phyloP scores from a whole-genome alignment of 2,329 filamentous ascomycete genomes.

The Chrysosporium queenslandicum region DNA sequence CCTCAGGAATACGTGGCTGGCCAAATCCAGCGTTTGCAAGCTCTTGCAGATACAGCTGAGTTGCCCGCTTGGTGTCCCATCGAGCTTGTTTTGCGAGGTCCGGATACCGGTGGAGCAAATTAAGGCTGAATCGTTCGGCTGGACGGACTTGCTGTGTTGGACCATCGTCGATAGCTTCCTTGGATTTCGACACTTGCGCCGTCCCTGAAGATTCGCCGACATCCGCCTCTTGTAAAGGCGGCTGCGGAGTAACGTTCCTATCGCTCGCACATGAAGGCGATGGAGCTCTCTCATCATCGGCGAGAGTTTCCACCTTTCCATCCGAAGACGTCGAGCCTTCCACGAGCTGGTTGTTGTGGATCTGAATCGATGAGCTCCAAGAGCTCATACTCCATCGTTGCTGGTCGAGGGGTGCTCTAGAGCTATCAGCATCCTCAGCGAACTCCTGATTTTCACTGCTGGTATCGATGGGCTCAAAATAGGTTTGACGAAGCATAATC shows the following conservation, averaged over 20 bases:
- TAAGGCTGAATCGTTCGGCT: constrained; percentile 13
- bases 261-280: constrained; percentile 2
- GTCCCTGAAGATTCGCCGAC: neutral
- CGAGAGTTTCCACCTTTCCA: constrained; percentile 1
- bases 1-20: constrained; percentile 17
- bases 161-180: neutral
- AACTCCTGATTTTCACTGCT: constrained; percentile 26
- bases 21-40: constrained; percentile 30
- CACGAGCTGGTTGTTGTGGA: constrained; percentile 21
- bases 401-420: constrained; percentile 14
- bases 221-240: neutral
- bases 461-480: constrained; percentile 28
- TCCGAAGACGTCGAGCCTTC: neutral
- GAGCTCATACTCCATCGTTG: constrained; percentile 38
- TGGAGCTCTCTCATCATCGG: constrained; percentile 7
- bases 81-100: constrained; percentile 44
- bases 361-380: constrained; percentile 33
- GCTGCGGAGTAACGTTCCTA: constrained; percentile 9
- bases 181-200: neutral
- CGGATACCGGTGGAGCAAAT: constrained; percentile 34
- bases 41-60: constrained; percentile 46
- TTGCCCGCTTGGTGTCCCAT: constrained; percentile 47
- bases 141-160: neutral
- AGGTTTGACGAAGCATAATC: constrained; percentile 44
- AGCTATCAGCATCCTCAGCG: neutral